A percentile compares a stretch with the other conserved stretches of the same genome.
Evolutionary conservation across 106 monocot genomes (phyloP).

Genomic region (Phalaenopsis equestris): DNA sequence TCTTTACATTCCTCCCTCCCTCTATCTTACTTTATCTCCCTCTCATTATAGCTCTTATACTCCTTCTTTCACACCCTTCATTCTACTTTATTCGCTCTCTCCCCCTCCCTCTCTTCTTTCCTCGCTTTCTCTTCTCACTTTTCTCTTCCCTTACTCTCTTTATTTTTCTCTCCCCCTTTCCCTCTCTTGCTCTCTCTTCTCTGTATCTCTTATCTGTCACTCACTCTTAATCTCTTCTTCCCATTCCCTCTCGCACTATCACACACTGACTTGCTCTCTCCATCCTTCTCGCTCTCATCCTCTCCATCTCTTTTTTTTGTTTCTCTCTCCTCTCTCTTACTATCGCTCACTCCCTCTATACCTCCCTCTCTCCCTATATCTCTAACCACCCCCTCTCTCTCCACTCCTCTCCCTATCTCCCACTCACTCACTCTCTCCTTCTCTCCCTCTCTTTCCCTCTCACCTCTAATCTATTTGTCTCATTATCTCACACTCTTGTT

Average conservation of each 20-base stretch:
- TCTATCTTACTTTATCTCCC: background rate
- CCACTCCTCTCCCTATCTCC: no score
- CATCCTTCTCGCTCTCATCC: background rate
- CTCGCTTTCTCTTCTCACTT: background rate
- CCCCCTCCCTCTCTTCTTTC: background rate
- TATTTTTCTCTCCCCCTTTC: background rate
- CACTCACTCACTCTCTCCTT: background rate
- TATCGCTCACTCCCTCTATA: background rate
- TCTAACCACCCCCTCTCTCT: background rate
- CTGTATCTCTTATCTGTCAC: no score
- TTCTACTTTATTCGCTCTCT: background rate
- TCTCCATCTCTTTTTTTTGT: background rate
- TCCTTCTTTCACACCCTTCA: background rate
- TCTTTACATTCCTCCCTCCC: background rate
- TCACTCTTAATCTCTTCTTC: no score
- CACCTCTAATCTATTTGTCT: no score
- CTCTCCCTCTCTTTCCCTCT: no score
- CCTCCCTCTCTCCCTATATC: background rate
- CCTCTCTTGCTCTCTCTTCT: background rate
- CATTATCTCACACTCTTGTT: background rate
- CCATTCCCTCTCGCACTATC: background rate
- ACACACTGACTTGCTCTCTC: background rate
- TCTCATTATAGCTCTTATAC: background rate
- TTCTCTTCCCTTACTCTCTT: background rate
- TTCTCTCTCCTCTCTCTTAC: background rate